A percentile compares a stretch with the other conserved stretches of the same genome.
phyloP scores from a whole-genome alignment of 768 basidiomycete genomes.

The Mycena epipterygia region DNA sequence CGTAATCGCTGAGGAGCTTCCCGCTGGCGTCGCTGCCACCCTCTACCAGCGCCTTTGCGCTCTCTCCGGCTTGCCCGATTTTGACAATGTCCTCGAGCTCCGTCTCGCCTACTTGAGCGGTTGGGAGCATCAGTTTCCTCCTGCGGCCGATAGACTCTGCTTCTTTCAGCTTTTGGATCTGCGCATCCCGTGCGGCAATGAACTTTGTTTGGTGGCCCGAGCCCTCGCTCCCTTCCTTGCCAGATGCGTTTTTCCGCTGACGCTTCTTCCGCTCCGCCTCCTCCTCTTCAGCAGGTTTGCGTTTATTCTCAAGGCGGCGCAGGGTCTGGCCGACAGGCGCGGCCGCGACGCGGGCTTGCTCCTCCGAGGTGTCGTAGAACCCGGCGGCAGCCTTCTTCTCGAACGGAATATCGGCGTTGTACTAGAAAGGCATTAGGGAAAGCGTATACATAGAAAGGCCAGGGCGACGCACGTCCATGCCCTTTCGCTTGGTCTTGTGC shows the following conservation, averaged over 20 bases:
- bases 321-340: slow-evolving; percentile 94
- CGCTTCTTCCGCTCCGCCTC: slow-evolving; percentile 95
- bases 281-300: slow-evolving; percentile 88
- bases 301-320: slow-evolving; percentile 94
- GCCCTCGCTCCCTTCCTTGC: slow-evolving; percentile 73
- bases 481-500: slow-evolving; percentile 94
- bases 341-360: slow-evolving; percentile 87
- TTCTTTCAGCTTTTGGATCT: slow-evolving; percentile 98
- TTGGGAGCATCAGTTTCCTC: slow-evolving; percentile 85
- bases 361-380: slow-evolving; percentile 97
- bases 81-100: slow-evolving; percentile 99
- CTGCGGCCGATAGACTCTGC: slow-evolving; percentile 95
- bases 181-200: slow-evolving; percentile 95
- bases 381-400: slow-evolving; percentile 97
- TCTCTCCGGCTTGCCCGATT: slow-evolving; percentile 94
- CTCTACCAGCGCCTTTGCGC: slow-evolving; percentile 86
- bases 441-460: background rate
- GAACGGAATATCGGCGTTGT: slow-evolving; percentile 98
- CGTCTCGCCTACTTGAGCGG: slow-evolving; percentile 92
- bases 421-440: slow-evolving; percentile 63
- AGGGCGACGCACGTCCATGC: slow-evolving; percentile 80
- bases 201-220: slow-evolving; percentile 90
- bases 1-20: slow-evolving; percentile 92
- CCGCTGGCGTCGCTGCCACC: slow-evolving; percentile 89
- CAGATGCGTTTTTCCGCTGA: slow-evolving; percentile 73